These are phyloP conservation scores for Stylonectria norvegica DNA, from an alignment of 2,329 filamentous ascomycete species.

Conservation along the genomic window DNA sequence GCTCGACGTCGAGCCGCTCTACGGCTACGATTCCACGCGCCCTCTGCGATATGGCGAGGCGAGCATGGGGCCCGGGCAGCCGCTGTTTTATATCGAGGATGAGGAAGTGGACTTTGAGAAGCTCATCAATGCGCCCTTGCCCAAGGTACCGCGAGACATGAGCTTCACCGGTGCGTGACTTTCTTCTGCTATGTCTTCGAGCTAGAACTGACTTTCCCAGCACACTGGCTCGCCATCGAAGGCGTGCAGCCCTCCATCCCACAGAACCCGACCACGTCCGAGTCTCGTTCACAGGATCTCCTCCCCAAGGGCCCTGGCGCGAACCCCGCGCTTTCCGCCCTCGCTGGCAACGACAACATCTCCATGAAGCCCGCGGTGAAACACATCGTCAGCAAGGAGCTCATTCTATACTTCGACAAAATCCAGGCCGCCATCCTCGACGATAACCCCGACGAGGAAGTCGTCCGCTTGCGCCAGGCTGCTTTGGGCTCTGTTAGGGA, in stretches of 20 bases:
- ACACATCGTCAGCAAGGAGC: conserved; percentile 91
- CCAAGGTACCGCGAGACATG: conserved; percentile 90
- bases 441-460: conserved; percentile 77
- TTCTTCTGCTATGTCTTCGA: no score
- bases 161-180: conserved; percentile 72
- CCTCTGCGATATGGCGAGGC: conserved; percentile 91
- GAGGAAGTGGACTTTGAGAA: conserved; percentile 99
- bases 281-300: conserved; percentile 79
- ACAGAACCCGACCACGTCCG: conserved; percentile 86
- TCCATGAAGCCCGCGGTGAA: conserved; percentile 88
- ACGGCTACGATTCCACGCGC: conserved; percentile 91
- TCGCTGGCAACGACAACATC: conserved; percentile 81
- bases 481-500: conserved; percentile 81
- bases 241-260: conserved; percentile 95
- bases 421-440: conserved; percentile 86
- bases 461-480: conserved; percentile 69
- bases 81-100: conserved; percentile 95
- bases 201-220: conserved; percentile 43
- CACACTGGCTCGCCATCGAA: conserved; percentile 96
- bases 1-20: conserved; percentile 89
- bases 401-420: conserved; percentile 95
- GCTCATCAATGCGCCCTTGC: conserved; percentile 91
- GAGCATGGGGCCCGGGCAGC: conserved; percentile 87
- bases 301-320: conserved; percentile 86
- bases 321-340: conserved; percentile 74